These are phyloP conservation scores for Ogataea chonburiensis DNA, from an alignment of 805 yeast genomes.

Conservation along the genomic window DNA sequence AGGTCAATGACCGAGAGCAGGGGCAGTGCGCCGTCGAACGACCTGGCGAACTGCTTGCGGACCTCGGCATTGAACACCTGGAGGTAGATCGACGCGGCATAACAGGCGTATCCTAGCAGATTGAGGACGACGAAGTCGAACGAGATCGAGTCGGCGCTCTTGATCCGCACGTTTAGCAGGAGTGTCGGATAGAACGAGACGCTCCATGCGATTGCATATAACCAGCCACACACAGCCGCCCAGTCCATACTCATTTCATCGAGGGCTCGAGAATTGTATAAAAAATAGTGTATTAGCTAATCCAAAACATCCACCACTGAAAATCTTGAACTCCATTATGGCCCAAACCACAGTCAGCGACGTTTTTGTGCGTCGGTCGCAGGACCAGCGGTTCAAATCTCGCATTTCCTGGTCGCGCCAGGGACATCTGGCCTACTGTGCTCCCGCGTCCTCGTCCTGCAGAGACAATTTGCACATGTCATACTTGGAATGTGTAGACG, in stretches of 20 bases:
- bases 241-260: slow-evolving; percentile 13
- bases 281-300: neutral
- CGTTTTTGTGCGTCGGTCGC: slow-evolving; percentile 25
- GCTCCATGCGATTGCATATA: slow-evolving; percentile 37
- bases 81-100: slow-evolving; percentile 42
- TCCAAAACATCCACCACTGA: neutral
- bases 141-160: slow-evolving; percentile 49
- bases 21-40: slow-evolving; percentile 39
- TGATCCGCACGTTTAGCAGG: slow-evolving; percentile 38
- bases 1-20: slow-evolving; percentile 45
- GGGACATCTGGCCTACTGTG: slow-evolving; percentile 76
- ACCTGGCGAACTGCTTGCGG: slow-evolving; percentile 29
- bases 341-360: slow-evolving; percentile 21
- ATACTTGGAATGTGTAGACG: slow-evolving; percentile 71
- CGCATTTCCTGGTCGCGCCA: slow-evolving; percentile 73
- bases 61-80: slow-evolving; percentile 39
- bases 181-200: slow-evolving; percentile 52
- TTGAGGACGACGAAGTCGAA: slow-evolving; percentile 47
- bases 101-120: slow-evolving; percentile 45
- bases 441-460: slow-evolving; percentile 25
- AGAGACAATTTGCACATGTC: slow-evolving; percentile 53
- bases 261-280: neutral
- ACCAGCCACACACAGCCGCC: slow-evolving; percentile 29
- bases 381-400: slow-evolving; percentile 14
- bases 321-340: slow-evolving; percentile 7